These are phyloP conservation scores for Camillea tinctor DNA, from an alignment of 2,329 filamentous ascomycete genomes.

Conservation along the genomic window DNA sequence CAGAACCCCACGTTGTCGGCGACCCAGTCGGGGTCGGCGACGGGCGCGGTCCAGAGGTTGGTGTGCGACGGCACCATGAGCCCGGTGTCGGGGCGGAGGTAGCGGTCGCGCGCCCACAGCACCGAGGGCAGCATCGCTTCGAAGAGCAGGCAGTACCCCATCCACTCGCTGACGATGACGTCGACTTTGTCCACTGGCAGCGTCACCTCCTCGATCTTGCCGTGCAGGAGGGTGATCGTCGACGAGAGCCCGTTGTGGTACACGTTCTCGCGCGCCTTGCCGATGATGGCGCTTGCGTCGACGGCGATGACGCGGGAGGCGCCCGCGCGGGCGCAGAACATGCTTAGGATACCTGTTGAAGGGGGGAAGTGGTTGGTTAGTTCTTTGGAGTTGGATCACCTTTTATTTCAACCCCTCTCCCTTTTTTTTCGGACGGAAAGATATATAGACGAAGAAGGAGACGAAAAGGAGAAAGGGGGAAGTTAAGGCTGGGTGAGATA, in stretches of 20 bases:
- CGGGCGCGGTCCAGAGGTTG: conserved; percentile 78
- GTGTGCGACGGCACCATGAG: conserved; percentile 85
- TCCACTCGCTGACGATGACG: conserved; percentile 96
- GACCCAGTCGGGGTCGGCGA: conserved; percentile 75
- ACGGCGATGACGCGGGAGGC: conserved; percentile 85
- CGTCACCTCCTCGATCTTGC: conserved; percentile 83
- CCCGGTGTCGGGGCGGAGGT: conserved; percentile 71
- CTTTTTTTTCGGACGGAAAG: background rate
- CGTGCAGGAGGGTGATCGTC: conserved; percentile 75
- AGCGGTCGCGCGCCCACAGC: conserved; percentile 81
- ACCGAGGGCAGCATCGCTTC: conserved; percentile 96
- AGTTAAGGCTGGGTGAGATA: too few relatives aligned
- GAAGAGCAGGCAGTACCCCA: conserved; percentile 92
- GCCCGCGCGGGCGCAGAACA: conserved; percentile 91
- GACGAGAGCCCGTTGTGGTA: conserved; percentile 74
- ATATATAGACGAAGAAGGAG: background rate
- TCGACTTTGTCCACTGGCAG: conserved; percentile 81
- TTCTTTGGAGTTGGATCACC: background rate
- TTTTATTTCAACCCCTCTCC: background rate
- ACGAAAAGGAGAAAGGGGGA: background rate
- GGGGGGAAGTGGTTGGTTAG: background rate
- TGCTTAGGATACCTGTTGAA: conserved; percentile 73
- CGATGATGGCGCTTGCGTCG: conserved; percentile 87
- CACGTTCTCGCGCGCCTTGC: conserved; percentile 81
- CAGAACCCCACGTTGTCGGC: conserved; percentile 80